These are phyloP conservation scores for Zygnema circumcarinatum DNA, from an alignment of 139 green algal genomes.

Conservation along the genomic window DNA sequence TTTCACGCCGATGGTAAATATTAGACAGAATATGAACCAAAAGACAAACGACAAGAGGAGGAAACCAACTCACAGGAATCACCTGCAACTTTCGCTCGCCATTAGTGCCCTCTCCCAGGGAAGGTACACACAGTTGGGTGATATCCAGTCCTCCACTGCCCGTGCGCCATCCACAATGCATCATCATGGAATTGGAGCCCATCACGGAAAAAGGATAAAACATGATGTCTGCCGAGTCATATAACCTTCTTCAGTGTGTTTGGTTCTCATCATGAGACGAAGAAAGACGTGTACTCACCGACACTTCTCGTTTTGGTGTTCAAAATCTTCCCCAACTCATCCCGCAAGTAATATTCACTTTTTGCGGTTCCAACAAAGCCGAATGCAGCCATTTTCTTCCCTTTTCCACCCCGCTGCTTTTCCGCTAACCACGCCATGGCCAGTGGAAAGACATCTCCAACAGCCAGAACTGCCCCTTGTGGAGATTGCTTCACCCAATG, in stretches of 20 bases:
- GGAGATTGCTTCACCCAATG: slow-evolving; percentile 44
- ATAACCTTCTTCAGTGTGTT: too few relatives aligned
- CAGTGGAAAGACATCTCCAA: slow-evolving; percentile 61
- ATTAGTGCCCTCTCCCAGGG: slow-evolving; percentile 61
- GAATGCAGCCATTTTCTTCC: not conserved
- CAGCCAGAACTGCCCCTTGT: slow-evolving; percentile 31
- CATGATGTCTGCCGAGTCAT: too few relatives aligned
- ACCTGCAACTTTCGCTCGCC: slow-evolving; percentile 34
- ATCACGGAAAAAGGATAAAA: too few relatives aligned
- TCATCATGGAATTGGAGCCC: slow-evolving; percentile 7
- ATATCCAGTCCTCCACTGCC: slow-evolving; percentile 47
- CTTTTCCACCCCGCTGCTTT: not conserved
- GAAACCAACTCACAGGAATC: too few relatives aligned
- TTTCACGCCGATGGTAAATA: too few relatives aligned
- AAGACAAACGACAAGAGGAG: too few relatives aligned
- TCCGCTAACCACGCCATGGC: slow-evolving; percentile 52
- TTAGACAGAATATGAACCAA: too few relatives aligned
- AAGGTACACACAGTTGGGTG: slow-evolving; percentile 55
- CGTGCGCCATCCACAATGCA: not conserved
- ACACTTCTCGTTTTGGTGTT: not conserved
- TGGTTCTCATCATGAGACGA: too few relatives aligned
- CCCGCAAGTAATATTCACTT: slow-evolving; percentile 60
- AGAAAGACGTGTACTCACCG: too few relatives aligned
- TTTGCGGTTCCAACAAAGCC: slow-evolving; percentile 59
- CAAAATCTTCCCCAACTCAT: slow-evolving; percentile 11